Evolutionary conservation across 2,329 filamentous ascomycete genomes (phyloP), one percentile per base, ranked within the genome.

Genomic region (Xylogone sp.): DNA sequence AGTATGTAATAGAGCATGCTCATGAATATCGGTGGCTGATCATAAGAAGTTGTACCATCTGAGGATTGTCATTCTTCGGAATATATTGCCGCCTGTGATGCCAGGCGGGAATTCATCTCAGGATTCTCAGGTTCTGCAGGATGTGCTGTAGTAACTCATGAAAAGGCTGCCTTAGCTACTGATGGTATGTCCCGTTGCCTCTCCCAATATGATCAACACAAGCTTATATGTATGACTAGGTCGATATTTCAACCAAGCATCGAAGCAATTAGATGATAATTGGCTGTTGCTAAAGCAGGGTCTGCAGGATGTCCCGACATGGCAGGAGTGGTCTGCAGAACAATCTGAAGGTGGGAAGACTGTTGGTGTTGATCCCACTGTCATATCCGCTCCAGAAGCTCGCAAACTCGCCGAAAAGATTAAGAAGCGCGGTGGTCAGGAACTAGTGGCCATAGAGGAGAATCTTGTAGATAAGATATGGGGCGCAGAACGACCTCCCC

Each of bases 1-100:
- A 87, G 93, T 97, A 84, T 69, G 75, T 68, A 52, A 62, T 52
- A 59, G 54, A 29, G 58, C 59, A 56, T 43, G 52, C 59, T 59
- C 49, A 43, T 42, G 10, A 46, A 45, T 10, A 53, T 53, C 59
- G 53, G 50, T 39, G 43, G 47, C 54, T 59, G 52, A 58, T 31
- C 56, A 58, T 62, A 72, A 78, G 46, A 67, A 97, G 93, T 99
- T 66, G 82, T 97, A 6, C 94, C 94, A 1, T 97, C 93, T 29
- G 94, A 97, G 80, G 94, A 99, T 69, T 93, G 90, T 67, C 94
- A 99, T 69, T 90, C 93, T 61, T 97, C 93, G 60, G 94, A 99
- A 74, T 99, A 99, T 71, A 97, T 97, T 69, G 94, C 94, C 47
- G 85, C 87, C n/a, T 96, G 90, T 68, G 94, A 99, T 75, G 92